phyloP scores from a whole-genome alignment of 176 grass and related monocot species.

The Aegilops sharonensis region DNA sequence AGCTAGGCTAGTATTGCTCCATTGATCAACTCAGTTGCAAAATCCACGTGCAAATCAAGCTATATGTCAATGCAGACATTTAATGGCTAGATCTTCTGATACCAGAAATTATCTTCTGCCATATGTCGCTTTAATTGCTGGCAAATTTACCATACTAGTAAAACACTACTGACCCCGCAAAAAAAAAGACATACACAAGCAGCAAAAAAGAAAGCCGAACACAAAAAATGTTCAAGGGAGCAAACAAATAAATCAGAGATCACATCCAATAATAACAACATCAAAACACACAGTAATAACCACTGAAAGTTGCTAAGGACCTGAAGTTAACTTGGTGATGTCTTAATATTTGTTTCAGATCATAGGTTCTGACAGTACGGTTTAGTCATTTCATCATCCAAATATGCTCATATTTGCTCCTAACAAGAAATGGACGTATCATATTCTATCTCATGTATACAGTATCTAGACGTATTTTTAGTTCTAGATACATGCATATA shows the following conservation, averaged over 20 bases:
- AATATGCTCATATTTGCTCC: no score
- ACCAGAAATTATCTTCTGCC: neutral
- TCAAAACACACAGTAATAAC: neutral
- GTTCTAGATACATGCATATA: no score
- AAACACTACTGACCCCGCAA: neutral
- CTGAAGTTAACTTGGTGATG: neutral
- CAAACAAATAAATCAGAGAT: neutral
- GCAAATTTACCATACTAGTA: neutral
- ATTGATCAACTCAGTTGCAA: conserved; percentile 8
- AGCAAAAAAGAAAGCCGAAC: neutral
- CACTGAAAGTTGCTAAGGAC: neutral
- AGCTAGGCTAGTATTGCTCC: neutral
- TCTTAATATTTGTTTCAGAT: neutral
- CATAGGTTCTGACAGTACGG: neutral
- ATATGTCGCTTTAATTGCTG: neutral
- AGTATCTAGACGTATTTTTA: no score
- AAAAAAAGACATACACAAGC: neutral
- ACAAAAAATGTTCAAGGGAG: neutral
- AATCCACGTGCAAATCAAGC: neutral
- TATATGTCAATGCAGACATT: neutral
- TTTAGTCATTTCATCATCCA: no score
- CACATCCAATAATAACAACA: neutral
- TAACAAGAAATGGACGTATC: no score
- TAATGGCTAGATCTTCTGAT: neutral
- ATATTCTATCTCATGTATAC: no score